These are phyloP conservation scores for Dryadomyces quercivorus DNA, from an alignment of 2,329 filamentous ascomycete genomes.

Conservation along the genomic window DNA sequence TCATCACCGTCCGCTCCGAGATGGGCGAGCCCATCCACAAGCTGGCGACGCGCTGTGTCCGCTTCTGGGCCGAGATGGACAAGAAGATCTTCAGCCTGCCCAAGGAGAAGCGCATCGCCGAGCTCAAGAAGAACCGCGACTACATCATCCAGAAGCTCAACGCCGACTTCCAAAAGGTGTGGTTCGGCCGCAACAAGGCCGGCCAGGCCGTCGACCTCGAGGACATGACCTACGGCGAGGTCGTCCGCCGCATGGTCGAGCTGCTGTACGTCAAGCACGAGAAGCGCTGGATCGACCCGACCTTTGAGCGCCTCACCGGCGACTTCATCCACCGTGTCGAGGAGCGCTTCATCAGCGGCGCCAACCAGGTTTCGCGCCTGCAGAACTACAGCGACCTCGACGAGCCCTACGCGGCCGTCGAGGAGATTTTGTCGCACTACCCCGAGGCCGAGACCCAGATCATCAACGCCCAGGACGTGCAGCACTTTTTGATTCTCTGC, in stretches of 20 bases:
- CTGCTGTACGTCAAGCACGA: slow-evolving; percentile 88
- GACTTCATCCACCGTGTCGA: slow-evolving; percentile 96
- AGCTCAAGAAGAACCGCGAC: slow-evolving; percentile 76
- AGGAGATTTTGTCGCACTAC: slow-evolving; percentile 70
- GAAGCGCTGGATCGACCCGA: slow-evolving; percentile 80
- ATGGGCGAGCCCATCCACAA: slow-evolving; percentile 99
- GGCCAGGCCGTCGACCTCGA: slow-evolving; percentile 78
- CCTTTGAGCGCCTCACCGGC: slow-evolving; percentile 70
- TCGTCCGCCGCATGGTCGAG: slow-evolving; percentile 76
- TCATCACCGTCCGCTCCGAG: slow-evolving; percentile 94
- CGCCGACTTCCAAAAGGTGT: slow-evolving; percentile 92
- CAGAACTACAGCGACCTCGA: slow-evolving; percentile 85
- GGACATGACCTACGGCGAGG: slow-evolving; percentile 90
- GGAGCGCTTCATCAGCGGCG: slow-evolving; percentile 73
- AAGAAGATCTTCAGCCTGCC: slow-evolving; percentile 94
- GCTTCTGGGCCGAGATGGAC: slow-evolving; percentile 98
- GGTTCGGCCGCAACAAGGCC: slow-evolving; percentile 78
- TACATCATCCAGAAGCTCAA: slow-evolving; percentile 95
- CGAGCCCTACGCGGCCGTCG: slow-evolving; percentile 65
- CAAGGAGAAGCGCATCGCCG: slow-evolving; percentile 82
- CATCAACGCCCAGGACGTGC: slow-evolving; percentile 96
- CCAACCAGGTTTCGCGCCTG: slow-evolving; percentile 66
- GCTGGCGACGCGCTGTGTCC: slow-evolving; percentile 87
- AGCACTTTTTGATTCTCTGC: slow-evolving; percentile 91
- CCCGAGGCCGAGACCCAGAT: slow-evolving; percentile 81